Evolutionary conservation across 208 protist species (phyloP).

Genomic region (Crithidia fasciculata): DNA sequence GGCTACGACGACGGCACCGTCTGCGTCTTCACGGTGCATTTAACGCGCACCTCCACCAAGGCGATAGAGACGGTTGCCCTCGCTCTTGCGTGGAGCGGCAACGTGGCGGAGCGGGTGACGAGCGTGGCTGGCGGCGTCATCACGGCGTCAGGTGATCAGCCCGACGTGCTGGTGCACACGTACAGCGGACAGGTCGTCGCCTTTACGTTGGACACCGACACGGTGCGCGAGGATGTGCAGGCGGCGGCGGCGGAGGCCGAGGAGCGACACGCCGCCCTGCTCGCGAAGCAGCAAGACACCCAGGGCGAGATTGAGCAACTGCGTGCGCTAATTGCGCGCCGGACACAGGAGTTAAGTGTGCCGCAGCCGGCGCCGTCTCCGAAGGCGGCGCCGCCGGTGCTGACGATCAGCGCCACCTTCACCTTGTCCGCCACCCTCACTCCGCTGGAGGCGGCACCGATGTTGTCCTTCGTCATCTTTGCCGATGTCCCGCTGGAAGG

Average conservation of each 20-base stretch:
- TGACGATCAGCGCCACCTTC: slow-evolving; percentile 75
- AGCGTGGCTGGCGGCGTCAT: slow-evolving; percentile 71
- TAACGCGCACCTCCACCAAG: not conserved
- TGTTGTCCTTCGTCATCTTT: slow-evolving; percentile 63
- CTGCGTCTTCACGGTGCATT: slow-evolving; percentile 52
- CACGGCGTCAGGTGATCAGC: slow-evolving; percentile 39
- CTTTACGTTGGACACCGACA: slow-evolving; percentile 59
- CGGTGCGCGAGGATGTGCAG: slow-evolving; percentile 19
- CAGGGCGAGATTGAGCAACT: slow-evolving; percentile 53
- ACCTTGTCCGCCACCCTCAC: slow-evolving; percentile 54
- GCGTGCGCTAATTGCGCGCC: slow-evolving; percentile 40
- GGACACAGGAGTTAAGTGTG: slow-evolving; percentile 45
- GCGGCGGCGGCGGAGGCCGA: slow-evolving; percentile 25
- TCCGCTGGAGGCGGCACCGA: slow-evolving; percentile 49
- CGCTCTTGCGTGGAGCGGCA: slow-evolving; percentile 49
- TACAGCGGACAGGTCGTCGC: slow-evolving; percentile 78
- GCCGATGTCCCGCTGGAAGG: slow-evolving; percentile 63
- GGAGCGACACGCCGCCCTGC: slow-evolving; percentile 26
- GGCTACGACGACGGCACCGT: slow-evolving; percentile 83
- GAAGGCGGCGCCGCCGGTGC: slow-evolving; percentile 29
- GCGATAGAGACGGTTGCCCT: slow-evolving; percentile 28
- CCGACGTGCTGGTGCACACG: slow-evolving; percentile 76
- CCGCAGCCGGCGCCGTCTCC: slow-evolving; percentile 28
- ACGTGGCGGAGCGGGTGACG: slow-evolving; percentile 63
- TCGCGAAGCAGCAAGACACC: slow-evolving; percentile 42